Percentiles rank a stretch among this genome's conserved stretches.
These are phyloP conservation scores for Hibiscus tridactylites DNA, from an alignment of 345 rosid species.

Conservation along the genomic window DNA sequence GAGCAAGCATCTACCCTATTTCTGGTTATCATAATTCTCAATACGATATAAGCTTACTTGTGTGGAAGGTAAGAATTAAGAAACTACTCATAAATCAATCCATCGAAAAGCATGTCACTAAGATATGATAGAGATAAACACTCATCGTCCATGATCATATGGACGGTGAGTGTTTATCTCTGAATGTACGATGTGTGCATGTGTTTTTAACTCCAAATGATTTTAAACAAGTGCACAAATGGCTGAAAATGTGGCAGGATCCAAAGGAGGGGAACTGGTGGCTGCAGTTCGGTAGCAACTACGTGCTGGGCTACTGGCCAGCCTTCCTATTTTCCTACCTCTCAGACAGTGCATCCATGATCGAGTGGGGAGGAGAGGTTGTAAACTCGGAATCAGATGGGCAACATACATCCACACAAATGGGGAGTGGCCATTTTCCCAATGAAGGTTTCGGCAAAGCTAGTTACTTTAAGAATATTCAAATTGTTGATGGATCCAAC, in stretches of 20 bases:
- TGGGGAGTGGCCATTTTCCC: conserved; percentile 69
- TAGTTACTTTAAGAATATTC: conserved; percentile 58
- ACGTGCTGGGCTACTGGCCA: conserved; percentile 67
- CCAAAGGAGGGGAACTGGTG: conserved; percentile 73
- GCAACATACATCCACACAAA: conserved; percentile 55
- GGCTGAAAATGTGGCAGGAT: conserved; percentile 30
- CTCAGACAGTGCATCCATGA: conserved; percentile 58
- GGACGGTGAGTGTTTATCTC: too few species aligned
- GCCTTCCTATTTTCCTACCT: conserved; percentile 54
- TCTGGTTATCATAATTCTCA: conserved; percentile 35
- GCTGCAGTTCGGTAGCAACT: conserved; percentile 39
- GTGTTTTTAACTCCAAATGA: not conserved
- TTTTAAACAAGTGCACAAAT: not conserved
- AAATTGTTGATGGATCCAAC: conserved; percentile 53
- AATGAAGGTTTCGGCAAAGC: conserved; percentile 52
- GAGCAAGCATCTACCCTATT: conserved; percentile 66
- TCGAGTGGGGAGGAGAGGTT: conserved; percentile 76
- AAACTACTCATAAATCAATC: not conserved
- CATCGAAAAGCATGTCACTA: not conserved
- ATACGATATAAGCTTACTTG: conserved; percentile 56
- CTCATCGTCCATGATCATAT: not conserved
- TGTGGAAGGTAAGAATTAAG: conserved; percentile 51
- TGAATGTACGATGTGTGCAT: not conserved
- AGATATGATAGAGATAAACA: not conserved
- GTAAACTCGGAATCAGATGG: conserved; percentile 54